phyloP scores from a whole-genome alignment of 768 basidiomycete species.

The Mrakia gelida region DNA sequence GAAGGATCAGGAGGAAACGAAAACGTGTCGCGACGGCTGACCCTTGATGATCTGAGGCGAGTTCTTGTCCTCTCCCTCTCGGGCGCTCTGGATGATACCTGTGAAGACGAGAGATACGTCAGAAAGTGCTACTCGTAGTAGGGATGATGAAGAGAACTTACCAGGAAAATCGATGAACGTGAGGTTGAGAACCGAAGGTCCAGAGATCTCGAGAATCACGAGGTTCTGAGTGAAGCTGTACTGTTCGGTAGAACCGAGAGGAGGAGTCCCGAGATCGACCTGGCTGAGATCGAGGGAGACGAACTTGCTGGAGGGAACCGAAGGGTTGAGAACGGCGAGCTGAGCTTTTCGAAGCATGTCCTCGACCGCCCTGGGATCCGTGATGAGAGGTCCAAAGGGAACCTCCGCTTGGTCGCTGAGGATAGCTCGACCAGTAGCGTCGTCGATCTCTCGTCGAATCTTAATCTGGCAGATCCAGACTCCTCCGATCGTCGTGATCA shows the following conservation, averaged over 20 bases:
- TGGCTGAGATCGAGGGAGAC: not conserved
- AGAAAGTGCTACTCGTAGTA: not conserved
- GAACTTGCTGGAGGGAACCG: not conserved
- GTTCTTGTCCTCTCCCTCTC: no score
- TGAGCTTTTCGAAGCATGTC: not conserved
- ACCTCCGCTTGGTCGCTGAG: not conserved
- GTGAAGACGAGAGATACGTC: no score
- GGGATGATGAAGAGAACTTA: not conserved
- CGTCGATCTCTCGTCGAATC: not conserved
- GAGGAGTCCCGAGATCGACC: not conserved
- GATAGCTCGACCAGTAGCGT: not conserved
- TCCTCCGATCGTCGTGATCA: not conserved
- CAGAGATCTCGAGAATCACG: not conserved
- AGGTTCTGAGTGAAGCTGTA: not conserved
- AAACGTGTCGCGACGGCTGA: no score
- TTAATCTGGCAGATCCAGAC: not conserved
- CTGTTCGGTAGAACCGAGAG: not conserved
- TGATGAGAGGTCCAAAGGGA: not conserved
- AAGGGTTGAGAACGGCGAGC: not conserved
- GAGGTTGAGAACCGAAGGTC: not conserved
- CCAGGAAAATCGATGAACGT: not conserved
- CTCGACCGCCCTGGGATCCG: not conserved
- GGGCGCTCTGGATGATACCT: no score
- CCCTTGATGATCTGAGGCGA: not conserved
- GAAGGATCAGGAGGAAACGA: no score